A percentile compares a stretch with the other conserved stretches of the same genome.
phyloP scores from a whole-genome alignment of 2,329 filamentous ascomycete species.

The Talaromyces sp. region DNA sequence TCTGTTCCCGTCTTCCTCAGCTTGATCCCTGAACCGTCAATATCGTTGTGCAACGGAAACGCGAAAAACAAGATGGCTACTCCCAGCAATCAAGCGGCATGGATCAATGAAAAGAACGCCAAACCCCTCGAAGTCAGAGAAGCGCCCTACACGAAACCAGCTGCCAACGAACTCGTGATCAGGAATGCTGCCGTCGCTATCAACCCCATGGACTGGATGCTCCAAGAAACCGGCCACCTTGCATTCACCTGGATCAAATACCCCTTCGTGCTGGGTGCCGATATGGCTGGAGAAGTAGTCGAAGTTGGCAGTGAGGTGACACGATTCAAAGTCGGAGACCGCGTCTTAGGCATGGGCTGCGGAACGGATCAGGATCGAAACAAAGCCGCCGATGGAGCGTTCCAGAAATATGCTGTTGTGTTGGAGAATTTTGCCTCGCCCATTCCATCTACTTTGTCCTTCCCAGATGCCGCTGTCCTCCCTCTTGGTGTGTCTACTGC shows the following conservation, averaged over 20 bases:
- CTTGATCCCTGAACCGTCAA: background rate
- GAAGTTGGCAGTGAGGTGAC: conserved; percentile 13
- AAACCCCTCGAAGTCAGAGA: conserved; percentile 17
- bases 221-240: conserved; percentile 16
- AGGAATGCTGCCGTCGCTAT: conserved; percentile 22
- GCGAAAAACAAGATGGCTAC: background rate
- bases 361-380: background rate
- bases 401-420: conserved; percentile 9
- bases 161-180: conserved; percentile 19
- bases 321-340: conserved; percentile 21
- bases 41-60: background rate
- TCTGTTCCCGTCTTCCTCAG: background rate
- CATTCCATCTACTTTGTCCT: conserved; percentile 29
- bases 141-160: conserved; percentile 17
- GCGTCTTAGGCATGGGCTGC: conserved; percentile 19
- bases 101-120: conserved; percentile 15
- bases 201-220: conserved; percentile 20
- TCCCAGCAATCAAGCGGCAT: conserved; percentile 19
- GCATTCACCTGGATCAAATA: conserved; percentile 19
- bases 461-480: conserved; percentile 29
- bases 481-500: conserved; percentile 32
- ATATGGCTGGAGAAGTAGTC: conserved; percentile 24
- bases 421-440: conserved; percentile 16
- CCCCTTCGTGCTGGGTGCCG: conserved; percentile 21
- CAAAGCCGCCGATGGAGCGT: background rate